Evolutionary conservation across 2,329 filamentous ascomycete species (phyloP).

Genomic region (Talaromyces verruculosus): DNA sequence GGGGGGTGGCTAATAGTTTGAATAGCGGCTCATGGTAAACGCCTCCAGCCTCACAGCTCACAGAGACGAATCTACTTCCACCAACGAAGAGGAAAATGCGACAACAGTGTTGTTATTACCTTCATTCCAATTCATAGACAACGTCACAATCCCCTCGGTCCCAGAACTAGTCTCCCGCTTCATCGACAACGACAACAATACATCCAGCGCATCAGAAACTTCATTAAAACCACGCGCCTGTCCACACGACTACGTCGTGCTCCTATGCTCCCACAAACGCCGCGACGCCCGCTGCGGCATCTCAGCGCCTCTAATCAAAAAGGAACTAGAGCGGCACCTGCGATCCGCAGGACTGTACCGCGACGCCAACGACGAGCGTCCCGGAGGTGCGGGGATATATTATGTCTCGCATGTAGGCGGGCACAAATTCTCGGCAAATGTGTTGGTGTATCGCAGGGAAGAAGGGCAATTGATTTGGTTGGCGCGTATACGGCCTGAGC

Average conservation of each 20-base stretch:
- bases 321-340: slow-evolving; percentile 80
- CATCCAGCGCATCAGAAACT: slow-evolving; percentile 22
- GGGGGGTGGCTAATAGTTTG: no score
- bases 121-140: slow-evolving; percentile 74
- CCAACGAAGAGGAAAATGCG: slow-evolving; percentile 37
- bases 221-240: slow-evolving; percentile 57
- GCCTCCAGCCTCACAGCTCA: slow-evolving; percentile 36
- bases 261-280: slow-evolving; percentile 85
- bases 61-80: slow-evolving; percentile 18
- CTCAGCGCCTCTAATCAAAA: slow-evolving; percentile 75
- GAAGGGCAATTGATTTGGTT: slow-evolving; percentile 68
- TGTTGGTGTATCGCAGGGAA: slow-evolving; percentile 73
- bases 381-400: slow-evolving; percentile 84
- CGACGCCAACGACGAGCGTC: slow-evolving; percentile 77
- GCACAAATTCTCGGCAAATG: slow-evolving; percentile 90
- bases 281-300: slow-evolving; percentile 90
- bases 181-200: slow-evolving; percentile 43
- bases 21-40: slow-evolving; percentile 38
- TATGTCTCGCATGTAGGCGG: slow-evolving; percentile 92
- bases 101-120: slow-evolving; percentile 79
- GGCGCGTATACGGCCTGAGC: slow-evolving; percentile 77
- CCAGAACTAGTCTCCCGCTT: slow-evolving; percentile 66
- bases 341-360: slow-evolving; percentile 75
- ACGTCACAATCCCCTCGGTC: slow-evolving; percentile 66
- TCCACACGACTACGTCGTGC: slow-evolving; percentile 76